phyloP scores from a whole-genome alignment of 1,284 basidiomycete species.

The Neonothopanus nambi region DNA sequence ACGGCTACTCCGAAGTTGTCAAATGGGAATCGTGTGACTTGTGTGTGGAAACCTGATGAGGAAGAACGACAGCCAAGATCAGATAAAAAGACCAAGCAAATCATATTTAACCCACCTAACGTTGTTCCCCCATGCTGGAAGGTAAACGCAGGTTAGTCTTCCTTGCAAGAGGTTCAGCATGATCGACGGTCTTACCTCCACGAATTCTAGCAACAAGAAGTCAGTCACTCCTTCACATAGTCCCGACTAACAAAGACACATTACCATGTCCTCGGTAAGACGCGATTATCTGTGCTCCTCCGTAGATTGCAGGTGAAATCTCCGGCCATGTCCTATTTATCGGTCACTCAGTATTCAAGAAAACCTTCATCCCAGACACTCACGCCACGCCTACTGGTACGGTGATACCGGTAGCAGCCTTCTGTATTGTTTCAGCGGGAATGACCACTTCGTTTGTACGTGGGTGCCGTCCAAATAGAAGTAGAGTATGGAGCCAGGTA shows the following conservation, averaged over 20 bases:
- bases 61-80: neutral
- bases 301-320: slow-evolving; percentile 16
- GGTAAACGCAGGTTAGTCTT: neutral
- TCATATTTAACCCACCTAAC: slow-evolving; percentile 15
- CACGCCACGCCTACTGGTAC: slow-evolving; percentile 11
- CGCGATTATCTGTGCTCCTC: slow-evolving; percentile 12
- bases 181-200: slow-evolving; percentile 11
- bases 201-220: slow-evolving; percentile 13
- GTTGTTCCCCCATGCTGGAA: slow-evolving; percentile 20
- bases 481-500: slow-evolving; percentile 22
- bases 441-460: slow-evolving; percentile 18
- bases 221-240: no score
- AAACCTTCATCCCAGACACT: no score
- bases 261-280: slow-evolving; percentile 20
- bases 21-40: slow-evolving; percentile 24
- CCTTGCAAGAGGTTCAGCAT: neutral
- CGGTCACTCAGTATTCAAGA: neutral
- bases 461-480: slow-evolving; percentile 20
- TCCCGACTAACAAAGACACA: neutral
- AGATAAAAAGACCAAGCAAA: neutral
- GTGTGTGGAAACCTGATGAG: slow-evolving; percentile 21
- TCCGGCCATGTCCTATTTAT: slow-evolving; percentile 14
- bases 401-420: slow-evolving; percentile 19
- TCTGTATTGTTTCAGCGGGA: slow-evolving; percentile 18
- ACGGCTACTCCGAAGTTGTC: slow-evolving; percentile 27